Percentiles rank a stretch among this genome's conserved stretches.
These are phyloP conservation scores for Sporisorium graminicola DNA, from an alignment of 1,284 basidiomycete genomes.

Conservation along the genomic window DNA sequence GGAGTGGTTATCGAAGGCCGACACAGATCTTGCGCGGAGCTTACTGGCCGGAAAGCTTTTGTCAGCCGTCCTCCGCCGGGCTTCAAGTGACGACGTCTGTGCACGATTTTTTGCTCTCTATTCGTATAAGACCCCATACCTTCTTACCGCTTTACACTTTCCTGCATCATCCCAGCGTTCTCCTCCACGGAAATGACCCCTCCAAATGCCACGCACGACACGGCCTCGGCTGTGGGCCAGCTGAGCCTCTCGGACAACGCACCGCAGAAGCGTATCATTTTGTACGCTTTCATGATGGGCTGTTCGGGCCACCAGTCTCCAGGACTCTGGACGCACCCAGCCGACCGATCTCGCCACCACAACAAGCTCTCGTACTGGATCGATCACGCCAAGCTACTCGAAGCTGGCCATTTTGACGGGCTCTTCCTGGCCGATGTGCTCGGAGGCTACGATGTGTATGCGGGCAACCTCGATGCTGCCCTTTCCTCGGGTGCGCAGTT, in stretches of 20 bases:
- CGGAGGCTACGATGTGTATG: slow-evolving; percentile 66
- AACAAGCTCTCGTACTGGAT: slow-evolving; percentile 65
- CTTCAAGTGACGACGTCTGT: not conserved
- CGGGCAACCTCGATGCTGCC: slow-evolving; percentile 54
- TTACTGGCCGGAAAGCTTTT: too few species aligned
- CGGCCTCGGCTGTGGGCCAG: slow-evolving; percentile 7
- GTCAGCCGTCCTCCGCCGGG: not conserved
- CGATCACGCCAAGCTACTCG: slow-evolving; percentile 62
- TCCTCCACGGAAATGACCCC: slow-evolving; percentile 11
- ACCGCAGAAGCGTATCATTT: slow-evolving; percentile 32
- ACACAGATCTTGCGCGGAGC: not conserved
- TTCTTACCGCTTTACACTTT: not conserved
- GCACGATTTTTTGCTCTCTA: not conserved
- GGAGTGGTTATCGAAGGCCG: not conserved
- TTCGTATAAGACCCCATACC: not conserved
- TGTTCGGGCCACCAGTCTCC: slow-evolving; percentile 63
- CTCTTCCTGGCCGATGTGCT: slow-evolving; percentile 66
- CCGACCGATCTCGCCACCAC: slow-evolving; percentile 54
- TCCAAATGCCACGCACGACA: slow-evolving; percentile 22
- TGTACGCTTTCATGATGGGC: slow-evolving; percentile 62
- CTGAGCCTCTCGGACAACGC: not conserved
- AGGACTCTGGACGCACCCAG: slow-evolving; percentile 57
- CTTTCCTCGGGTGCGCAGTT: slow-evolving; percentile 63
- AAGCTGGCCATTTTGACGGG: slow-evolving; percentile 59
- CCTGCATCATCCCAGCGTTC: not conserved